Evolutionary conservation across 1,284 basidiomycete species (phyloP).

Genomic region (Mycena citricolor): DNA sequence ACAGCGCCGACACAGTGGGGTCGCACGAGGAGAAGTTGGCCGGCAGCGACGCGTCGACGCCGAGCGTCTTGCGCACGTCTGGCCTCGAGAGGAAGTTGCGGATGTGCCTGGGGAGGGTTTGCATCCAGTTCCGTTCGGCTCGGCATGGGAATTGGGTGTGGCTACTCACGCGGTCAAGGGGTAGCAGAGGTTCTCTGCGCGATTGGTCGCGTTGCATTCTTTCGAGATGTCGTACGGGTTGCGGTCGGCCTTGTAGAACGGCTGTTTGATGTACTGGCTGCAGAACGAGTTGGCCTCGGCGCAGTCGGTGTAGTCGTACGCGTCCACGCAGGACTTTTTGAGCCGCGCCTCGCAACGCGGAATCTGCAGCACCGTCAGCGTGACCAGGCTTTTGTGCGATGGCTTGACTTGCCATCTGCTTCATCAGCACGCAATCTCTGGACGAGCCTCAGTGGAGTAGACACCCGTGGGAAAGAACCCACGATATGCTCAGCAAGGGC

Average conservation of each 20-base stretch:
- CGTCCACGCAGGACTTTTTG: slow-evolving; percentile 43
- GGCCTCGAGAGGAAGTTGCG: slow-evolving; percentile 53
- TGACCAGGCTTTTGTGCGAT: not conserved
- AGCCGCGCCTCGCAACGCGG: slow-evolving; percentile 51
- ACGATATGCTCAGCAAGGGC: slow-evolving; percentile 38
- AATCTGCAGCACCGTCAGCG: slow-evolving; percentile 30
- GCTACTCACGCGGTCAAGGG: slow-evolving; percentile 44
- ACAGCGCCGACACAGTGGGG: slow-evolving; percentile 40
- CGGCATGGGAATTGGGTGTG: not conserved
- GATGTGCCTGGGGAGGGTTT: slow-evolving; percentile 45
- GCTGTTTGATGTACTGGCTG: slow-evolving; percentile 29
- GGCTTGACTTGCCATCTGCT: slow-evolving; percentile 39
- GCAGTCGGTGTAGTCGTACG: slow-evolving; percentile 53
- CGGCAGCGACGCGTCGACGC: slow-evolving; percentile 49
- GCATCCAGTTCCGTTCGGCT: no score
- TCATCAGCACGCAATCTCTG: slow-evolving; percentile 45
- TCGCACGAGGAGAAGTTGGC: slow-evolving; percentile 53
- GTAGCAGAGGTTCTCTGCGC: slow-evolving; percentile 42
- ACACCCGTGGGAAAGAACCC: not conserved
- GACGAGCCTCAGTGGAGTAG: slow-evolving; percentile 11
- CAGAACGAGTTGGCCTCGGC: slow-evolving; percentile 52
- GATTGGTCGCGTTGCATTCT: slow-evolving; percentile 47
- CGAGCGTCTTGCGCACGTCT: slow-evolving; percentile 51
- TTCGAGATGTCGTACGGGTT: slow-evolving; percentile 67
- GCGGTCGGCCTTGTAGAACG: slow-evolving; percentile 35